Base-by-base conservation (phyloP, 352 stramenopile genomes). In the Phytophthora sp. region DNA sequence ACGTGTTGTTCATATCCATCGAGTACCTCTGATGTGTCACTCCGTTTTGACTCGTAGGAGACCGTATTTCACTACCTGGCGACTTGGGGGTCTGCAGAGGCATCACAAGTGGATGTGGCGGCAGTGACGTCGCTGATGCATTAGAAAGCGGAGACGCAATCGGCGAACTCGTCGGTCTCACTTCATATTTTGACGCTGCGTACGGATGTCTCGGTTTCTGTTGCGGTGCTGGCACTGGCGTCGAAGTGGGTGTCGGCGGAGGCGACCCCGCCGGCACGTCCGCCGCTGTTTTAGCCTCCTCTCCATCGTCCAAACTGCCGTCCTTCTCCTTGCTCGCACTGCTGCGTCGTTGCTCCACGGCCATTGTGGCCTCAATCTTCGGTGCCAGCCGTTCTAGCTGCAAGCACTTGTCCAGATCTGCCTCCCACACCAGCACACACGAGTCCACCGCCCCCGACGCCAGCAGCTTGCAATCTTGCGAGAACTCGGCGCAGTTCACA, bases 341-440 rank as follows among this genome's bases (percentile, higher is more conserved):
- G 53, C 15, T 60, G 2, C 51, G 53, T 29, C 52, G 51, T 45
- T 66, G 30, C 11, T 59, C 36, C 13, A 71, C 52, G 7, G 29
- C 23, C 33, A 12, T 4, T 29, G 26, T 63, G 31, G 30, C 41
- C 45, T 60, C 21, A 39, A 63, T 52, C 41, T 35, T 36, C n/a
- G 47, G 36, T 12, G 21, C n/a, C 55, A 23, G 47, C 47, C 36
- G 44, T 24, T 88, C 72, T n/a, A 80, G 45, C 26, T 88, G 73
- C 45, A 93, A 66, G 61, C 82, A 93, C 68, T 89, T 90, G 72
- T 90, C 83, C 44, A 93, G 62, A 61, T 93, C 83, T 12, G 85
- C 82, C n/a, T 90, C 76, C 89, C 89, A 97, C 15, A 93, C 79
- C 73, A 97, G 88, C 15, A 96, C 89, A 63, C 90, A 80, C 27